phyloP scores from a whole-genome alignment of 2,329 filamentous ascomycete genomes.

The Monosporascus sp. region DNA sequence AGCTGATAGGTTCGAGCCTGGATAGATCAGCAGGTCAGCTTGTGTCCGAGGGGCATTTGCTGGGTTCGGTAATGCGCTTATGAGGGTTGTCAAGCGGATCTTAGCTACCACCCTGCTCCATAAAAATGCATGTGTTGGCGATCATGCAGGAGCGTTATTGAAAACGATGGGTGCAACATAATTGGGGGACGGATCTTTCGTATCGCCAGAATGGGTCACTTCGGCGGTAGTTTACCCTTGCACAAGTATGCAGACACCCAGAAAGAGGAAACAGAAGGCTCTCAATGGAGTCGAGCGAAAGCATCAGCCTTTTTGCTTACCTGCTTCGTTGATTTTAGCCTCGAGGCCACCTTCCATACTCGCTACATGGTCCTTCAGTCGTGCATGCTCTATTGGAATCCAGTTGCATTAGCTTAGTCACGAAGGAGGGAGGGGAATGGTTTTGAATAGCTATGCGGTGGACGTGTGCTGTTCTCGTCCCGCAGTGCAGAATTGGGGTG shows the following conservation, averaged over 20 bases:
- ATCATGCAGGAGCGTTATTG: constrained; percentile 28
- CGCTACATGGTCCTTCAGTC: constrained; percentile 83
- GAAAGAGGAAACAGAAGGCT: constrained; percentile 23
- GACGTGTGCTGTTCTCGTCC: constrained; percentile 17
- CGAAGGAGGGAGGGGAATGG: constrained; percentile 13
- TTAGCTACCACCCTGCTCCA: constrained; percentile 1
- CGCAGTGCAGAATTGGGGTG: constrained; percentile 12
- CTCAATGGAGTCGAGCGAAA: constrained; percentile 23
- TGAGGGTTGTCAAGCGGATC: constrained; percentile 2
- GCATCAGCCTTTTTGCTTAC: constrained; percentile 47
- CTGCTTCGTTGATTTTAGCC: constrained; percentile 88
- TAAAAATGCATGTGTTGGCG: constrained; percentile 25
- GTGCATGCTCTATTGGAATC: constrained; percentile 68
- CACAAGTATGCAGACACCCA: constrained; percentile 21
- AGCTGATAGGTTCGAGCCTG: constrained; percentile 90
- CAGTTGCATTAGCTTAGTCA: constrained; percentile 32
- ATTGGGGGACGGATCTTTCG: constrained; percentile 1
- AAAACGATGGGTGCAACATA: constrained; percentile 3
- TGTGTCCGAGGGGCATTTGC: constrained; percentile 3
- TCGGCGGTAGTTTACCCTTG: constrained; percentile 13
- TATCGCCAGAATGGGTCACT: constrained; percentile 11
- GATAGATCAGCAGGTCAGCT: constrained; percentile 16
- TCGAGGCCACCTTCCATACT: constrained; percentile 87
- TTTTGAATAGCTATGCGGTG: constrained; percentile 12
- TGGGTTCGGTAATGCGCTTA: constrained; percentile 2